A percentile compares a stretch with the other conserved stretches of the same genome.
These are phyloP conservation scores for Acacia melanoxylon DNA, from an alignment of 306 rosid genomes.

Conservation along the genomic window DNA sequence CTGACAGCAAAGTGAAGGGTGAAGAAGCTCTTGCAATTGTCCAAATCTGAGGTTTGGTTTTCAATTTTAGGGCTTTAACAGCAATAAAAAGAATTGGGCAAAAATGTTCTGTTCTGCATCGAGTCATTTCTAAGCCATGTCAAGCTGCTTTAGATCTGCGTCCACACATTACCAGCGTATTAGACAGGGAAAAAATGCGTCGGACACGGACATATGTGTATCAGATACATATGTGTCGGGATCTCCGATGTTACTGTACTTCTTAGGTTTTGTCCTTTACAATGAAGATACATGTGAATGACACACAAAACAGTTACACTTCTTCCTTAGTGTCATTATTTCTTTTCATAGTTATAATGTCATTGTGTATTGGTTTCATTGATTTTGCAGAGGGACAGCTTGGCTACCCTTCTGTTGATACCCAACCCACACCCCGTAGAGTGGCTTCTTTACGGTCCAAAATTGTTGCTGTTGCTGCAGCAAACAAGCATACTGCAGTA, in stretches of 20 bases:
- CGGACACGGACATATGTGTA: too few species aligned
- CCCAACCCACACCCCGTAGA: constrained; percentile 91
- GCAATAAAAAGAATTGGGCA: too few species aligned
- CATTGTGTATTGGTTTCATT: constrained; percentile 9
- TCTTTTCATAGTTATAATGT: not conserved
- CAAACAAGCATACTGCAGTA: constrained; percentile 95
- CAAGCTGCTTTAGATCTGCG: too few species aligned
- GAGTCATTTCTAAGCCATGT: too few species aligned
- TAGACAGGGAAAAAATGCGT: too few species aligned
- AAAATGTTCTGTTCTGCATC: too few species aligned
- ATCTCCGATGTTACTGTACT: not conserved
- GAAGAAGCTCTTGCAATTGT: too few species aligned
- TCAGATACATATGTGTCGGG: not conserved
- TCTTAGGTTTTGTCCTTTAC: constrained; percentile 15
- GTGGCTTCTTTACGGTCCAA: constrained; percentile 80
- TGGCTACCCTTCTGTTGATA: constrained; percentile 95
- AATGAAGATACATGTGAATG: constrained; percentile 24
- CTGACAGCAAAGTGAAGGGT: too few species aligned
- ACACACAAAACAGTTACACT: not conserved
- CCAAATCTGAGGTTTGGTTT: too few species aligned
- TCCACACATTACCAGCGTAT: too few species aligned
- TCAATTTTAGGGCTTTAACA: too few species aligned
- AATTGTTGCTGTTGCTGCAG: constrained; percentile 88
- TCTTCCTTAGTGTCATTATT: constrained; percentile 9
- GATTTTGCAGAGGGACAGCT: constrained; percentile 91